phyloP scores from a whole-genome alignment of 2,329 filamentous ascomycete species.

The Trichoderma polysporum region DNA sequence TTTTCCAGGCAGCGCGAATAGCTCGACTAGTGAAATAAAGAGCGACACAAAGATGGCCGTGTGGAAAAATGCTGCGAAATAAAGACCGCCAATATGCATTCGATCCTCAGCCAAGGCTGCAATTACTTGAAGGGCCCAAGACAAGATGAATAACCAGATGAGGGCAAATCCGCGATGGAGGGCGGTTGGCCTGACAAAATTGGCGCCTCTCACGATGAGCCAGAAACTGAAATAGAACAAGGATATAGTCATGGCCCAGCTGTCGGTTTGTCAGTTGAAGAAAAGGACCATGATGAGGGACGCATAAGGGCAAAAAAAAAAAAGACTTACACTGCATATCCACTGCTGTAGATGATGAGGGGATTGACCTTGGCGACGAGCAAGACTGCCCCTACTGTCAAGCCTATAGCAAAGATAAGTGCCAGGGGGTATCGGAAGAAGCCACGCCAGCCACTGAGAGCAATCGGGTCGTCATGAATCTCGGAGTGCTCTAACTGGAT shows the following conservation, averaged over 20 bases:
- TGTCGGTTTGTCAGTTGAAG: conserved; percentile 30
- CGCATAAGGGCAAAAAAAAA: too few relatives aligned
- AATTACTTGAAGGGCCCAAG: conserved; percentile 70
- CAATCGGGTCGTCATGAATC: conserved; percentile 60
- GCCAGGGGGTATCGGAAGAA: conserved; percentile 82
- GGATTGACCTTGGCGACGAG: conserved; percentile 82
- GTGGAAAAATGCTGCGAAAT: conserved; percentile 79
- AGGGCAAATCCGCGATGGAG: conserved; percentile 78
- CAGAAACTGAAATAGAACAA: conserved; percentile 79
- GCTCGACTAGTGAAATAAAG: conserved; percentile 73
- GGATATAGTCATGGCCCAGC: conserved; percentile 81
- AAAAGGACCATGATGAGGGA: neutral
- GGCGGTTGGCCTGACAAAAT: conserved; percentile 79
- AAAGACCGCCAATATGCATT: conserved; percentile 70
- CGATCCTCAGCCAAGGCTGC: conserved; percentile 76
- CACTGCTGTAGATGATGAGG: conserved; percentile 84
- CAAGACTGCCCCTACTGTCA: conserved; percentile 72
- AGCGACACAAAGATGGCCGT: conserved; percentile 72
- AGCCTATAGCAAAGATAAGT: conserved; percentile 63
- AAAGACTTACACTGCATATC: conserved; percentile 66
- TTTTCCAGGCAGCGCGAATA: conserved; percentile 74
- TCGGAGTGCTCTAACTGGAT: conserved; percentile 51
- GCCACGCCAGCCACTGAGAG: conserved; percentile 74
- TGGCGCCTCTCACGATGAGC: conserved; percentile 76
- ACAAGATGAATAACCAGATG: conserved; percentile 78